Evolutionary conservation across 768 basidiomycete genomes (phyloP).

Genomic region (Rhodotorula babjevae): DNA sequence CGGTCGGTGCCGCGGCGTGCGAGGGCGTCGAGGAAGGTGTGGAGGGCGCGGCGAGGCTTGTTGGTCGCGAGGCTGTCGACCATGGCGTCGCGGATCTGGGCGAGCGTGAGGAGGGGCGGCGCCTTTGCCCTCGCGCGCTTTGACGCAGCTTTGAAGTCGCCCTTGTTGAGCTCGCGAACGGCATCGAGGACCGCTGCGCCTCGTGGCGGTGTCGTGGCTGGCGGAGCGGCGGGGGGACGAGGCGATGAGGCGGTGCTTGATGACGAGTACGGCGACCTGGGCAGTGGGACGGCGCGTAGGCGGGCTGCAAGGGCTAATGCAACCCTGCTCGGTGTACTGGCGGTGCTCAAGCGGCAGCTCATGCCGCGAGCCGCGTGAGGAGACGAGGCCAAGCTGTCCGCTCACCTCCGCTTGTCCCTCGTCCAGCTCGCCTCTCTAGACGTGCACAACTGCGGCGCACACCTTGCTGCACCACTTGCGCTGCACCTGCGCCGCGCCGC

Average conservation of each 20-base stretch:
- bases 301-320: too few relatives aligned
- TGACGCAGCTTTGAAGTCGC: neutral
- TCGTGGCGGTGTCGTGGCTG: too few relatives aligned
- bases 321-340: too few relatives aligned
- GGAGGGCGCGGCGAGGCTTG: slow-evolving; percentile 7
- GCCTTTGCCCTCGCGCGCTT: neutral
- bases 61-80: neutral
- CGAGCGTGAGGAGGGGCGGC: neutral
- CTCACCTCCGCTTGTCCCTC: too few relatives aligned
- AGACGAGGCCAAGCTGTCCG: too few relatives aligned
- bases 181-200: neutral
- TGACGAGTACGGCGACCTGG: too few relatives aligned
- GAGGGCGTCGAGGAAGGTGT: neutral
- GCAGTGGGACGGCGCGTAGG: too few relatives aligned
- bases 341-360: neutral
- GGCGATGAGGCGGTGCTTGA: neutral
- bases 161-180: neutral
- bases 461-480: too few relatives aligned
- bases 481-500: too few relatives aligned
- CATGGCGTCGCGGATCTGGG: neutral
- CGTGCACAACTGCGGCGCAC: too few relatives aligned
- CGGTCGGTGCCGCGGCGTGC: neutral
- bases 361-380: neutral
- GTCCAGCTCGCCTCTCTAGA: too few relatives aligned
- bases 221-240: neutral